These are phyloP conservation scores for Dipteronia dyeriana DNA, from an alignment of 345 rosid species.

Conservation along the genomic window DNA sequence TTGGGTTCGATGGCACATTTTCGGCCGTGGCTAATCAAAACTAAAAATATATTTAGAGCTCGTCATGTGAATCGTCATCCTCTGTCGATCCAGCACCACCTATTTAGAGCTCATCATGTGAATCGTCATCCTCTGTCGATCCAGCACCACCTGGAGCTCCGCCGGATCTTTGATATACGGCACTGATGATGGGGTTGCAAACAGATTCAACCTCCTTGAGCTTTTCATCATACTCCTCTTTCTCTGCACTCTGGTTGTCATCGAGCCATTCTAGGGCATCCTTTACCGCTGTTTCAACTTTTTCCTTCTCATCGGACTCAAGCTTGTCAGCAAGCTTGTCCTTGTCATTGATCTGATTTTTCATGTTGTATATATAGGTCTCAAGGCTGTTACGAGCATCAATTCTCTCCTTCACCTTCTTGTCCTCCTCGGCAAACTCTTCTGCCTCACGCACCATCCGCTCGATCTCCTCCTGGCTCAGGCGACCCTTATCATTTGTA, in stretches of 20 bases:
- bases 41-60: constrained; percentile 41
- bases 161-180: constrained; percentile 83
- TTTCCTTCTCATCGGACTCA: constrained; percentile 90
- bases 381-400: constrained; percentile 91
- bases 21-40: constrained; percentile 16
- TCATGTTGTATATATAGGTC: constrained; percentile 93
- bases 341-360: constrained; percentile 86
- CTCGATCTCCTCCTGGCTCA: constrained; percentile 96
- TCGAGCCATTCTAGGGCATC: constrained; percentile 96
- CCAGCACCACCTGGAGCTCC: constrained; percentile 67
- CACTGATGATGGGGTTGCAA: constrained; percentile 86
- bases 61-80: constrained; percentile 60
- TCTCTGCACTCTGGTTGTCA: constrained; percentile 87
- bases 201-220: constrained; percentile 94
- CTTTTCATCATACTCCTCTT: constrained; percentile 92
- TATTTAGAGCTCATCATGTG: too few relatives aligned
- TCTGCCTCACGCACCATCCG: constrained; percentile 94
- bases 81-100: constrained; percentile 46
- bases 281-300: constrained; percentile 75
- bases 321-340: constrained; percentile 97
- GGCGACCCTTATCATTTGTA: constrained; percentile 91
- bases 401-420: constrained; percentile 86
- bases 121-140: constrained; percentile 40
- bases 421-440: constrained; percentile 96
- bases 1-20: background rate